A percentile compares a stretch with the other conserved stretches of the same genome.
Conservation (phyloP, 208 protist genomes). For the Naegleria lovaniensis region DNA sequence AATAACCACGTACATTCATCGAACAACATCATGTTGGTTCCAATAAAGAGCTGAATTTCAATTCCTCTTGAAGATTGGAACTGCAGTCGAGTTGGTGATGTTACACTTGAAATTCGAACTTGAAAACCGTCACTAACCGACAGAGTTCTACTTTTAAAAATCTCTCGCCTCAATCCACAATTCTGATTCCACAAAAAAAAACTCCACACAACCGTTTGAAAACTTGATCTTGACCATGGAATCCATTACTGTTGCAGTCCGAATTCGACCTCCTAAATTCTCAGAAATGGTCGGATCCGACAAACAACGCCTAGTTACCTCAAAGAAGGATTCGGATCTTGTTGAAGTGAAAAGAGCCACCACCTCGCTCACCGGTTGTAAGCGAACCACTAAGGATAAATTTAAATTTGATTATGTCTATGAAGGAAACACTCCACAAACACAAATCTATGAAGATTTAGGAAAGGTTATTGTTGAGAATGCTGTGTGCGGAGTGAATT, state of each 20-base stretch:
- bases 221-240: too few species aligned
- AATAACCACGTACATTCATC: too few species aligned
- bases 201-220: too few species aligned
- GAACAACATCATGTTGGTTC: too few species aligned
- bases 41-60: too few species aligned
- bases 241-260: neutral
- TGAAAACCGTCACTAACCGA: too few species aligned
- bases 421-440: neutral
- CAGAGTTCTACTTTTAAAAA: too few species aligned
- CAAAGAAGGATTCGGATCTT: neutral
- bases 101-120: too few species aligned
- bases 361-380: neutral
- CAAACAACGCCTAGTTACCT: neutral
- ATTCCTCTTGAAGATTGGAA: too few species aligned
- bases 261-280: neutral
- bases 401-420: conserved; percentile 34
- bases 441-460: neutral
- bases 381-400: neutral
- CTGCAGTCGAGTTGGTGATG: too few species aligned
- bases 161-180: too few species aligned
- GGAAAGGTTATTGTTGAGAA: neutral
- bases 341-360: neutral
- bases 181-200: too few species aligned
- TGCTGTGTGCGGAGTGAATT: neutral
- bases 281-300: neutral